These are phyloP conservation scores for Blumeriella jaapii DNA, from an alignment of 2,329 filamentous ascomycete genomes.

Conservation along the genomic window DNA sequence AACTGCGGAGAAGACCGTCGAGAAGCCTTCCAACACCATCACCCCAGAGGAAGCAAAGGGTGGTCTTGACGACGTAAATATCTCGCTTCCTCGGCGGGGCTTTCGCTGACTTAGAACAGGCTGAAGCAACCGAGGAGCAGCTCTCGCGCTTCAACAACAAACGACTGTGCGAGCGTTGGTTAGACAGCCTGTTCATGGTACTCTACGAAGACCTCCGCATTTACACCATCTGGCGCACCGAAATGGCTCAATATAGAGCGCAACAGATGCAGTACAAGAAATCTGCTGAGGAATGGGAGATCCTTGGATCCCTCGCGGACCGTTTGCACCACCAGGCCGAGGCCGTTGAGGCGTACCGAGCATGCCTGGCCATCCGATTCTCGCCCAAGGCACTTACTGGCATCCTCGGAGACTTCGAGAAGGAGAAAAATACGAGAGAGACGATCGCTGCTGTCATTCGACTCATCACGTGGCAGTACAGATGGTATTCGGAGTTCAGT, in stretches of 20 bases:
- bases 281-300: slow-evolving; percentile 95
- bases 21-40: slow-evolving; percentile 71
- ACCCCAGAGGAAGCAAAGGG: slow-evolving; percentile 67
- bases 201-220: slow-evolving; percentile 95
- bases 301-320: slow-evolving; percentile 83
- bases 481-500: slow-evolving; percentile 99
- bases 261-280: slow-evolving; percentile 96
- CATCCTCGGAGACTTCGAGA: slow-evolving; percentile 69
- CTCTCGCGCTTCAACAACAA: slow-evolving; percentile 95
- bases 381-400: slow-evolving; percentile 86
- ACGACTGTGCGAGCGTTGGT: slow-evolving; percentile 90
- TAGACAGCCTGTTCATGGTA: slow-evolving; percentile 98
- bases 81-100: slow-evolving; percentile 15
- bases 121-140: slow-evolving; percentile 53
- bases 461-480: slow-evolving; percentile 93
- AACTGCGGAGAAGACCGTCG: slow-evolving; percentile 37
- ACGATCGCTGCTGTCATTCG: slow-evolving; percentile 79
- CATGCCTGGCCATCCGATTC: slow-evolving; percentile 78
- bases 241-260: slow-evolving; percentile 89
- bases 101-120: slow-evolving; percentile 31
- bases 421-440: slow-evolving; percentile 65
- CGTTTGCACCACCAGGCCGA: slow-evolving; percentile 87
- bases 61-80: slow-evolving; percentile 56
- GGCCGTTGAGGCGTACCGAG: slow-evolving; percentile 83
- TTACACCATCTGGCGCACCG: slow-evolving; percentile 98